Conservation (phyloP, 179 eudicot genomes). For the Actinidia arguta region DNA sequence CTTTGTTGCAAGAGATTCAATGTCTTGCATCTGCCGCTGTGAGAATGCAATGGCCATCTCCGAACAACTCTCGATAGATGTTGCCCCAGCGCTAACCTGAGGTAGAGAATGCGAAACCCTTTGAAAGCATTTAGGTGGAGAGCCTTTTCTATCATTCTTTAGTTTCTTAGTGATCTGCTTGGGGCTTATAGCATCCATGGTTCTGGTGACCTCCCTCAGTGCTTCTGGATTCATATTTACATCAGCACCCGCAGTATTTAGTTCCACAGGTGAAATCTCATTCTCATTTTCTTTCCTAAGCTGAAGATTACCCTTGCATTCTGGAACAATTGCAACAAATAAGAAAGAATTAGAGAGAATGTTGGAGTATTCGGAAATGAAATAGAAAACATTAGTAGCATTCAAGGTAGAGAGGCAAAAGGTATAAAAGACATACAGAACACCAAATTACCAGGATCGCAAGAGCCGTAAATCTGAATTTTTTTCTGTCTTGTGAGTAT, state of each 20-base stretch:
- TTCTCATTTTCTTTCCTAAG: conserved; percentile 37
- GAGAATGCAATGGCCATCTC: conserved; percentile 84
- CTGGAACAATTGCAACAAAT: conserved; percentile 39
- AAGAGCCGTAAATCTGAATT: not conserved
- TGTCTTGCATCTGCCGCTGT: conserved; percentile 82
- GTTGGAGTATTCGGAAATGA: not conserved
- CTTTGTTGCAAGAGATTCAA: conserved; percentile 70
- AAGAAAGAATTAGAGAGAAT: conserved; percentile 4
- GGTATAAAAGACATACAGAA: not conserved
- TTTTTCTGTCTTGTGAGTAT: not conserved
- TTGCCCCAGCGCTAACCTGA: conserved; percentile 47
- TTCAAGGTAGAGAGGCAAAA: not conserved
- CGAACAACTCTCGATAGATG: conserved; percentile 60
- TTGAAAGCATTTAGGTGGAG: conserved; percentile 39
- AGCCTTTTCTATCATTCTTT: conserved; percentile 38
- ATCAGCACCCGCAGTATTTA: conserved; percentile 29
- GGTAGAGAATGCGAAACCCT: conserved; percentile 48
- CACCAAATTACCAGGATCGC: not conserved
- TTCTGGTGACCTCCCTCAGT: conserved; percentile 13
- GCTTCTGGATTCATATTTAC: conserved; percentile 26
- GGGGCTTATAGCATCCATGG: conserved; percentile 29
- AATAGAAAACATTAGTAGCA: not conserved
- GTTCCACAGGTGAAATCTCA: conserved; percentile 33
- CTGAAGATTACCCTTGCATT: conserved; percentile 48
- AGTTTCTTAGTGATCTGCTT: conserved; percentile 36